Evolutionary conservation across 805 yeast genomes (phyloP), one percentile per base, ranked within the genome.

Genomic region (Saccharomycopsis olivae): DNA sequence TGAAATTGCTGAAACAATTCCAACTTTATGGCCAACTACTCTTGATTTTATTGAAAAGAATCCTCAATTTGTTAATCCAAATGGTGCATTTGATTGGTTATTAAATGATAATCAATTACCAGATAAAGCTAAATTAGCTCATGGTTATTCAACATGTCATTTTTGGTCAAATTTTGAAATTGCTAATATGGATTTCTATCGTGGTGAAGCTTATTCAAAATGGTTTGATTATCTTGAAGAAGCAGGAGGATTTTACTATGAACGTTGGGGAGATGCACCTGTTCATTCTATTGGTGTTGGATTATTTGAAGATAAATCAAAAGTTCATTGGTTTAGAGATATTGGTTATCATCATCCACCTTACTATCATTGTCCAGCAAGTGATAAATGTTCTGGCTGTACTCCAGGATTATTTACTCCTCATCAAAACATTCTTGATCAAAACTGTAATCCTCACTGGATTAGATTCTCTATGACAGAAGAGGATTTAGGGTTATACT

Each of bases 261-360:
- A 87, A 56, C 61, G 95, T 41, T 85, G 95, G 95, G 95, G 95
- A 3, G 95, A 85, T 61, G 95, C 94, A 0, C 95, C 95, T 0
- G 92, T 85, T 1, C 92, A 84, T 55, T 73, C 86, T 3, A 51
- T 85, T 29, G 95, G 89, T 0, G 57, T 84, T 29, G 71, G 75
- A 6, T 54, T 84, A 39, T 82, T 86, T 54, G 83, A 78, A 5
- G 86, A 80, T 50, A 78, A 73, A 49, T 57, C 64, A 6, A 67
- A 71, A 40, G 67, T 86, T 27, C 95, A 86, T 54, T 86, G 94
- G 92, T 87, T 87, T 54, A 69, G 86, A 55, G 94, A 83, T 51
- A 77, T 84, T 38, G 94, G 92, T 1, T 83, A 84, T 54, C 65
- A 62, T 41, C 94, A 84, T 55, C 65, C 63, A 40, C 95, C 95